phyloP scores from a whole-genome alignment of 768 basidiomycete genomes.

The Kwoniella dejecticola region DNA sequence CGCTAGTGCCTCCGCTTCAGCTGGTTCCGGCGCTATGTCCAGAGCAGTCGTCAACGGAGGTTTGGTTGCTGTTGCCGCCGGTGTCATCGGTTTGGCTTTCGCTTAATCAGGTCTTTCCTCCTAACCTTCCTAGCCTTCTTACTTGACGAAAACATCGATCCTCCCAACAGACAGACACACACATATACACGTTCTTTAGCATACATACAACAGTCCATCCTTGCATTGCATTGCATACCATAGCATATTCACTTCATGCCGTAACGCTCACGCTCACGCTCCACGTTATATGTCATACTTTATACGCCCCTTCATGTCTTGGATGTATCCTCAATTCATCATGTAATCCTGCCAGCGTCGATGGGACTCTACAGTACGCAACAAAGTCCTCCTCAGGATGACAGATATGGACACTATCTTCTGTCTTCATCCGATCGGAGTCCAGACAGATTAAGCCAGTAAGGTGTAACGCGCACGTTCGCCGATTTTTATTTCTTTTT shows the following conservation, averaged over 20 bases:
- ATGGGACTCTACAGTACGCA: no score
- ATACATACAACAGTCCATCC: not conserved
- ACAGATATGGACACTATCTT: no score
- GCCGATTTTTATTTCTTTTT: no score
- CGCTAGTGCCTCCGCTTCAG: slow-evolving; percentile 21
- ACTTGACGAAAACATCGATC: not conserved
- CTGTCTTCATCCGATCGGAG: no score
- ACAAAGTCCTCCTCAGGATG: no score
- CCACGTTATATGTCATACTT: not conserved
- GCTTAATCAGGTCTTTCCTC: not conserved
- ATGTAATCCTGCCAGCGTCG: no score
- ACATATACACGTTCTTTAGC: not conserved
- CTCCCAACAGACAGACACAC: not conserved
- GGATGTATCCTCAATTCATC: slow-evolving; percentile 1
- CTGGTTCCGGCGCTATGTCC: slow-evolving; percentile 12
- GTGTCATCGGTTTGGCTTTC: slow-evolving; percentile 28
- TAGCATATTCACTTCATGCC: slow-evolving; percentile 1
- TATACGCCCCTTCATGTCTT: slow-evolving; percentile 5
- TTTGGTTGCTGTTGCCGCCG: slow-evolving; percentile 35
- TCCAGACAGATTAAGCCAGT: no score
- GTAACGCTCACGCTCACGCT: not conserved
- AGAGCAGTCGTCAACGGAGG: slow-evolving; percentile 27
- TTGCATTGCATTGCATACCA: not conserved
- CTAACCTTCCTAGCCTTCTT: not conserved
- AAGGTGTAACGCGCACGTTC: no score